A percentile compares a stretch with the other conserved stretches of the same genome.
Evolutionary conservation across 768 basidiomycete species (phyloP).

Genomic region (Termitomyces eurrhizus): DNA sequence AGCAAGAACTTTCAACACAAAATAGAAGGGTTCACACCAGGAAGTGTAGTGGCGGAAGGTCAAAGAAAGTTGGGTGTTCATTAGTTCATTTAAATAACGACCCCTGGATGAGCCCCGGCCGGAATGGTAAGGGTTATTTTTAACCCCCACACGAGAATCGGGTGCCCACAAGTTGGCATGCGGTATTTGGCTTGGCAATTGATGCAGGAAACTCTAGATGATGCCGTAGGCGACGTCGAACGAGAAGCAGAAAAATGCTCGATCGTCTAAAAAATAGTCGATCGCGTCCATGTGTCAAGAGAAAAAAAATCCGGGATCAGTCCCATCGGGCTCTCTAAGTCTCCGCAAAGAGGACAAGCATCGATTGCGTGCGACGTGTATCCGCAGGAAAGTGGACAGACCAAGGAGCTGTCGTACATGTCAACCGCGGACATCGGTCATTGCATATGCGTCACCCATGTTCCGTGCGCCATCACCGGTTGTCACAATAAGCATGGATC

Average conservation of each 20-base stretch:
- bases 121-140: constrained; percentile 4
- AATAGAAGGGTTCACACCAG: background rate
- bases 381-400: no score
- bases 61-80: background rate
- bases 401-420: background rate
- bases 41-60: constrained; percentile 5
- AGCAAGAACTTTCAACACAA: background rate
- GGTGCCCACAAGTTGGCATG: background rate
- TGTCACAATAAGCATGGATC: background rate
- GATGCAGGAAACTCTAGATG: background rate
- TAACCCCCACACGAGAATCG: background rate
- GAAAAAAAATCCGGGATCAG: background rate
- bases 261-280: background rate
- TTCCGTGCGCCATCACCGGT: background rate
- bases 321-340: background rate
- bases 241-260: background rate
- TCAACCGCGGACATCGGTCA: background rate
- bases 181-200: background rate
- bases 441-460: background rate
- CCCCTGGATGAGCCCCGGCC: constrained; percentile 6
- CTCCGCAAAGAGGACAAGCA: background rate
- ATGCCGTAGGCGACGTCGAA: background rate
- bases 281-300: background rate
- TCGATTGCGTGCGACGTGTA: background rate
- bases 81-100: background rate